Percentiles rank a stretch among this genome's conserved stretches.
phyloP scores from a whole-genome alignment of 1,139 yeast genomes.

The Protomyces arabidopsidicola region DNA sequence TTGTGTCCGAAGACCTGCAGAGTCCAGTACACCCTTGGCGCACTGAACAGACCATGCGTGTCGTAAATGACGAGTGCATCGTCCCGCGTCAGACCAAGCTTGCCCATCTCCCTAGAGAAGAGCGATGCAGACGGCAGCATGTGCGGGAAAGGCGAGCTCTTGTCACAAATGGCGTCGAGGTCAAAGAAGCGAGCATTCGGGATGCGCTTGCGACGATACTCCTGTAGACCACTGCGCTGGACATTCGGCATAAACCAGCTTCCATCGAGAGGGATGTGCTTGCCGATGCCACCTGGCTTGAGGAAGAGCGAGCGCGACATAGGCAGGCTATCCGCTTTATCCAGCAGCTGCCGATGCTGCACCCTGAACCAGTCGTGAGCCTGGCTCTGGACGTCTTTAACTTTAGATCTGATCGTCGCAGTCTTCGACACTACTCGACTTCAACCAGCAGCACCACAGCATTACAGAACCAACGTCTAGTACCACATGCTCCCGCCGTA shows the following conservation, averaged over 20 bases:
- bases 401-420: too few relatives aligned
- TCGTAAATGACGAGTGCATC: conserved; percentile 16
- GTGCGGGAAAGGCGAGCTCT: conserved; percentile 66
- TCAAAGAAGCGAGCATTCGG: conserved; percentile 72
- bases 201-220: conserved; percentile 48
- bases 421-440: too few relatives aligned
- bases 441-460: too few relatives aligned
- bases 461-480: too few relatives aligned
- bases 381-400: too few relatives aligned
- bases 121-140: conserved; percentile 61
- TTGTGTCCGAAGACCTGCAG: conserved; percentile 4
- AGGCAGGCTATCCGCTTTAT: too few relatives aligned
- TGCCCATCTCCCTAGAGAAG: conserved; percentile 5
- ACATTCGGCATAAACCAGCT: conserved; percentile 88
- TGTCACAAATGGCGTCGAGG: conserved; percentile 63
- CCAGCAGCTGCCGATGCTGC: too few relatives aligned
- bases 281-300: neutral
- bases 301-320: neutral
- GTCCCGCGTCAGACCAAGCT: conserved; percentile 3
- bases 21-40: conserved; percentile 16
- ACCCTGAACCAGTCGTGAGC: too few relatives aligned
- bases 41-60: conserved; percentile 12
- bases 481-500: neutral
- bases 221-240: conserved; percentile 54
- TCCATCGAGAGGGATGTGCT: conserved; percentile 52